phyloP scores from a whole-genome alignment of 495 filamentous ascomycete species.

The Penicillium robsamsonii region DNA sequence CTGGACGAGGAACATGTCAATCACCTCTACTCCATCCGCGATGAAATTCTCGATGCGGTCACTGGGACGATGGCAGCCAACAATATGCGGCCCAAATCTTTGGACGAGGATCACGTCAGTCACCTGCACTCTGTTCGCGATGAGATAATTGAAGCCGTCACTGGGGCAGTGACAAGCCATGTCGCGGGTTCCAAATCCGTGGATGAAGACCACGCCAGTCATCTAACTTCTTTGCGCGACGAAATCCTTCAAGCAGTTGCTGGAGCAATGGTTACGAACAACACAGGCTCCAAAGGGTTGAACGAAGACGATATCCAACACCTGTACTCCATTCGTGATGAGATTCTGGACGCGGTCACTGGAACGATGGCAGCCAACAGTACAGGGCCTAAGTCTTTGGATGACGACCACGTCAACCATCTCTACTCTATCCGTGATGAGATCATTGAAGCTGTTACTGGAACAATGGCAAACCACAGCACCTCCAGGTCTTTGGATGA shows the following conservation, averaged over 20 bases:
- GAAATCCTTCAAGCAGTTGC: slow-evolving; percentile 49
- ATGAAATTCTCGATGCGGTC: slow-evolving; percentile 52
- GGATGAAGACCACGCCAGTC: slow-evolving; percentile 16
- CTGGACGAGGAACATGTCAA: slow-evolving; percentile 16
- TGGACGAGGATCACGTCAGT: slow-evolving; percentile 13
- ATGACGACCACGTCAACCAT: slow-evolving; percentile 9
- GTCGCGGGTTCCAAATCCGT: slow-evolving; percentile 45
- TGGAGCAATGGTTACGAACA: slow-evolving; percentile 35
- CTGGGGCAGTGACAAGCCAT: slow-evolving; percentile 35
- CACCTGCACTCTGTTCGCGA: slow-evolving; percentile 22
- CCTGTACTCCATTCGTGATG: slow-evolving; percentile 4
- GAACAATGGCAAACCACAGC: slow-evolving; percentile 52
- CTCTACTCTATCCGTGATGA: slow-evolving; percentile 14
- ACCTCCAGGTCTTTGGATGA: slow-evolving; percentile 19
- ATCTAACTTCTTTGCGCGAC: slow-evolving; percentile 26
- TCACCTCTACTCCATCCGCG: slow-evolving; percentile 5
- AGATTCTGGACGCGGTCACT: slow-evolving; percentile 50
- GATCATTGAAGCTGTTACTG: slow-evolving; percentile 20
- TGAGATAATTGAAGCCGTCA: slow-evolving; percentile 48
- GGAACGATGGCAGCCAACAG: slow-evolving; percentile 11
- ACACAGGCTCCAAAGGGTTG: not conserved
- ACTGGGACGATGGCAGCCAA: slow-evolving; percentile 17
- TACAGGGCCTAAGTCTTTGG: not conserved
- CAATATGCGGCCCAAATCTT: not conserved
- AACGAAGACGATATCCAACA: slow-evolving; percentile 6